Percentiles rank a stretch among this genome's conserved stretches.
Conservation (phyloP, 2,329 filamentous ascomycete genomes). For the Diaporthe citri region DNA sequence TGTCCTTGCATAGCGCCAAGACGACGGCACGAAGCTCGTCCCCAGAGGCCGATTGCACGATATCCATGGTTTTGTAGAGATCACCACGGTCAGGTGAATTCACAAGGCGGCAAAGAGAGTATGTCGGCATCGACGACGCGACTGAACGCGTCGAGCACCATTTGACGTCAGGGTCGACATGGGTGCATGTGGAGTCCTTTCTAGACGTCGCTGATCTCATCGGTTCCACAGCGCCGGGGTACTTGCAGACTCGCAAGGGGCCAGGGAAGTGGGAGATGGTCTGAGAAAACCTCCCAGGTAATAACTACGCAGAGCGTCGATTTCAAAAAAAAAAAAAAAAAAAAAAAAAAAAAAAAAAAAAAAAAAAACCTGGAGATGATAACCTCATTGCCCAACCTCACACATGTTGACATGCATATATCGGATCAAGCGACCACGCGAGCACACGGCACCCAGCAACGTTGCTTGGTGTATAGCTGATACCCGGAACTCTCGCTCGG, state of each 20-base stretch:
- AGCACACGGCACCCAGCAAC: neutral
- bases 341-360: too few species aligned
- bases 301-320: neutral
- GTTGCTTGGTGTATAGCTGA: neutral
- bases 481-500: neutral
- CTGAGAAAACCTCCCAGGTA: too few species aligned
- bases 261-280: neutral
- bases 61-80: neutral
- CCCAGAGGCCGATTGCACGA: neutral
- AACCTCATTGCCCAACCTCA: neutral
- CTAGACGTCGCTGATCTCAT: neutral
- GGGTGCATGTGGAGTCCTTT: neutral
- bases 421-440: neutral
- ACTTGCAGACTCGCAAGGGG: neutral
- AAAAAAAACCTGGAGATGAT: too few species aligned
- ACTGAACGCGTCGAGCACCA: neutral
- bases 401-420: neutral
- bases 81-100: neutral
- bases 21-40: slow-evolving; percentile 9
- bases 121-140: neutral
- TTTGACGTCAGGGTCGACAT: neutral
- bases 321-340: too few species aligned
- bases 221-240: neutral
- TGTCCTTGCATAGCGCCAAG: neutral
- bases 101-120: neutral